Percentiles rank a stretch among this genome's conserved stretches.
These are phyloP conservation scores for Aspergillus nomiae DNA, from an alignment of 2,329 filamentous ascomycete genomes.

Conservation along the genomic window DNA sequence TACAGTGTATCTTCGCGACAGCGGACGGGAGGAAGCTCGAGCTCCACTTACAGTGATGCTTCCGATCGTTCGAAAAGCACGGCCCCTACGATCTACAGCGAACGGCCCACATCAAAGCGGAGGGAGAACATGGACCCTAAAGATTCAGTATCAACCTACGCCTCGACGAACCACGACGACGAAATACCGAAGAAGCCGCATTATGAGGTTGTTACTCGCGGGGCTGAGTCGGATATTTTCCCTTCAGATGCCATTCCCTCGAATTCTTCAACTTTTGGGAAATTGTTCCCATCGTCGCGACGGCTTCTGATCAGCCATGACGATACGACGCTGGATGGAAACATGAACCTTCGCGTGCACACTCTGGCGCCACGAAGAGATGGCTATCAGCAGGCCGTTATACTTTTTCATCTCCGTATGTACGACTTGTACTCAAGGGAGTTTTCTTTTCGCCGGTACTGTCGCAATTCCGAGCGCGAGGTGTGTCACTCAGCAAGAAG, in stretches of 20 bases:
- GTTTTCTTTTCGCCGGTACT: constrained; percentile 89
- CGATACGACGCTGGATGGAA: constrained; percentile 84
- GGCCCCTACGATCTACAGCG: constrained; percentile 41
- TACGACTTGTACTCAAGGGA: constrained; percentile 83
- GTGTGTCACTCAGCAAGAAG: constrained; percentile 77
- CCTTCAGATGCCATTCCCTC: constrained; percentile 71
- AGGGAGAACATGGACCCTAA: constrained; percentile 35
- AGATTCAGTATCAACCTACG: constrained; percentile 76
- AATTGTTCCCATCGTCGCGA: constrained; percentile 82
- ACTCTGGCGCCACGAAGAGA: constrained; percentile 66
- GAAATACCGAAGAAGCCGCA: constrained; percentile 54
- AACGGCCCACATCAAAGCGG: constrained; percentile 30
- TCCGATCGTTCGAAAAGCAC: constrained; percentile 45
- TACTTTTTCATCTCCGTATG: constrained; percentile 93
- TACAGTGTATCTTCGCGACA: constrained; percentile 28
- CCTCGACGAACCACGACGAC: constrained; percentile 67
- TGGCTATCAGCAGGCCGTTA: constrained; percentile 64
- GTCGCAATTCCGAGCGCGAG: constrained; percentile 87
- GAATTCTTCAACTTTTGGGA: constrained; percentile 77
- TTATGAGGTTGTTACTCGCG: constrained; percentile 52
- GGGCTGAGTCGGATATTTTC: constrained; percentile 56
- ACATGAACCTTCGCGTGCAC: constrained; percentile 94
- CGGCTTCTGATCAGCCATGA: constrained; percentile 84
- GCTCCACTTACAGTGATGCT: constrained; percentile 39
- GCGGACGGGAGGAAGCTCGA: constrained; percentile 35